Conservation (phyloP, 441 rosid genomes). For the Gossypium lobatum region DNA sequence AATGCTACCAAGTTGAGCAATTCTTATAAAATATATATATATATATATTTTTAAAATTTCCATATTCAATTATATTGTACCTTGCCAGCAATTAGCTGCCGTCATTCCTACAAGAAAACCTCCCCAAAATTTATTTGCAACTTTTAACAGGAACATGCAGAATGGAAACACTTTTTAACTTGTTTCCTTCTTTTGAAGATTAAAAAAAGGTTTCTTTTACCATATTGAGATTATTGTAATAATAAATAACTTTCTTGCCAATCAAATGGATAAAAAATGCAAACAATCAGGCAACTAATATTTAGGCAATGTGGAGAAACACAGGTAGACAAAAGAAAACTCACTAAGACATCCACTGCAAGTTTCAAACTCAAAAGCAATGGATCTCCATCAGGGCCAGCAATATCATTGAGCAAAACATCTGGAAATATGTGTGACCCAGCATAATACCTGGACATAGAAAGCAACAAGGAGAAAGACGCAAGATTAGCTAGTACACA, state of each 20-base stretch:
- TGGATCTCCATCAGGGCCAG: slow-evolving; percentile 86
- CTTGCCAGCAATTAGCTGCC: not conserved
- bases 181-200: not conserved
- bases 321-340: slow-evolving; percentile 23
- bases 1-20: not conserved
- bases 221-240: not conserved
- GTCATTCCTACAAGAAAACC: not conserved
- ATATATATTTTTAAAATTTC: not conserved
- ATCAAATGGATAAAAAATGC: not conserved
- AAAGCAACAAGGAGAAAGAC: slow-evolving; percentile 19
- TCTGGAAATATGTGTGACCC: slow-evolving; percentile 87
- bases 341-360: slow-evolving; percentile 93
- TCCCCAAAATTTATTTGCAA: not conserved
- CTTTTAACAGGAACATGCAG: not conserved
- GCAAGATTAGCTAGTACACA: not conserved
- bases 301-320: slow-evolving; percentile 1
- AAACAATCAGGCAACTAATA: not conserved
- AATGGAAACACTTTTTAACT: not conserved
- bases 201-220: not conserved
- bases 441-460: slow-evolving; percentile 60
- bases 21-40: not conserved
- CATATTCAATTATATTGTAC: not conserved
- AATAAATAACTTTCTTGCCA: not conserved
- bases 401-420: slow-evolving; percentile 89
- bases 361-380: slow-evolving; percentile 91